phyloP scores from a whole-genome alignment of 1,284 basidiomycete genomes.

The Chondrostereum purpureum region DNA sequence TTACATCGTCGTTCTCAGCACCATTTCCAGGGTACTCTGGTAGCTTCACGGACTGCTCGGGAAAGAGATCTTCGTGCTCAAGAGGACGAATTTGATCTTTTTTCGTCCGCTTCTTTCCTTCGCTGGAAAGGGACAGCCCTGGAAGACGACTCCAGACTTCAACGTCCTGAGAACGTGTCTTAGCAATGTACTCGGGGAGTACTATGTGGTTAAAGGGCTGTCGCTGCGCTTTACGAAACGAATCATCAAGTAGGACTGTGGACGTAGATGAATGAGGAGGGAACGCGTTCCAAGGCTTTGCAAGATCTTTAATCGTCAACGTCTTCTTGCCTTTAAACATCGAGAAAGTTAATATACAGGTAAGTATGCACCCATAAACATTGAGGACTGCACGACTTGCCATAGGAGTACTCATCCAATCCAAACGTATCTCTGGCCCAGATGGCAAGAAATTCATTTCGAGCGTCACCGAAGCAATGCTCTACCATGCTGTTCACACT shows the following conservation, averaged over 20 bases:
- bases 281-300: conserved; percentile 51
- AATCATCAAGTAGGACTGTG: conserved; percentile 55
- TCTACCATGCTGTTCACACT: conserved; percentile 72
- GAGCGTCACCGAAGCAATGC: conserved; percentile 42
- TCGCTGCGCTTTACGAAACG: conserved; percentile 55
- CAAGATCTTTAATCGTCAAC: conserved; percentile 57
- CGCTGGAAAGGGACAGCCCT: conserved; percentile 2
- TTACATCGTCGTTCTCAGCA: background rate
- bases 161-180: conserved; percentile 33
- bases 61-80: background rate
- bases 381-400: conserved; percentile 35
- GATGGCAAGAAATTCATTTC: conserved; percentile 46
- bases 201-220: conserved; percentile 65
- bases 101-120: background rate
- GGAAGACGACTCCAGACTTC: conserved; percentile 11
- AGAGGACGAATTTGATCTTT: background rate
- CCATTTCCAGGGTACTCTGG: background rate
- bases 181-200: conserved; percentile 45
- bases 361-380: conserved; percentile 5
- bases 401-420: conserved; percentile 46
- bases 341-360: conserved; percentile 5
- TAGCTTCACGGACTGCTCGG: background rate
- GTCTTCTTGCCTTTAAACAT: conserved; percentile 36
- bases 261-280: conserved; percentile 6
- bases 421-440: conserved; percentile 81